Percentiles rank a stretch among this genome's conserved stretches.
phyloP scores from a whole-genome alignment of 1,139 yeast species.

The Taphrina communis region DNA sequence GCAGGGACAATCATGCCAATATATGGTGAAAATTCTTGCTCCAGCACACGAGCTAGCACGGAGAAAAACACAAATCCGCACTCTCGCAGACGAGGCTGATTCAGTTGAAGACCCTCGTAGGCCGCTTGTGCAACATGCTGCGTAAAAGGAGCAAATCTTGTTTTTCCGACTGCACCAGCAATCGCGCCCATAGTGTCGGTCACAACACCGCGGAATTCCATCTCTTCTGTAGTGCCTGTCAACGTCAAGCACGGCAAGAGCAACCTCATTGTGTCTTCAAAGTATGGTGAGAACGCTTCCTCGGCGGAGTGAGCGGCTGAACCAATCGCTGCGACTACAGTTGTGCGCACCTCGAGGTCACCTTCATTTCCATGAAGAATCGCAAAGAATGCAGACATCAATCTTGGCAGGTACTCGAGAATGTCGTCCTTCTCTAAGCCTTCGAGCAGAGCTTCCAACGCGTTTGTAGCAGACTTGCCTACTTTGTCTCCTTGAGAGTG shows the following conservation, averaged over 20 bases:
- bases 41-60: slow-evolving; percentile 93
- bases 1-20: slow-evolving; percentile 82
- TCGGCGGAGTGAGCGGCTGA: slow-evolving; percentile 97
- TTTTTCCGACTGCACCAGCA: slow-evolving; percentile 97
- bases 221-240: slow-evolving; percentile 50
- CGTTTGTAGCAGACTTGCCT: slow-evolving; percentile 88
- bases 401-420: slow-evolving; percentile 79
- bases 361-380: slow-evolving; percentile 62
- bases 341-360: slow-evolving; percentile 48
- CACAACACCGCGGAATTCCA: slow-evolving; percentile 68
- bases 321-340: slow-evolving; percentile 94
- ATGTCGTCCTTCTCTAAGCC: slow-evolving; percentile 84
- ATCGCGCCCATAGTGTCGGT: slow-evolving; percentile 92
- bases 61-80: slow-evolving; percentile 94
- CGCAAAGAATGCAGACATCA: slow-evolving; percentile 85
- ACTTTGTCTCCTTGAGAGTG: slow-evolving; percentile 86
- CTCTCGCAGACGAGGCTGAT: slow-evolving; percentile 86
- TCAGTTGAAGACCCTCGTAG: slow-evolving; percentile 74
- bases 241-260: slow-evolving; percentile 74
- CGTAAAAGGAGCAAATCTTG: slow-evolving; percentile 81
- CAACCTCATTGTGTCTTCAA: slow-evolving; percentile 75
- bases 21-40: slow-evolving; percentile 85
- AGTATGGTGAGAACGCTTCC: slow-evolving; percentile 82
- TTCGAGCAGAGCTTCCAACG: slow-evolving; percentile 89
- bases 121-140: slow-evolving; percentile 90